Conservation (phyloP, 371 early-diverging fungal genomes). For the Lichtheimia ornata region DNA sequence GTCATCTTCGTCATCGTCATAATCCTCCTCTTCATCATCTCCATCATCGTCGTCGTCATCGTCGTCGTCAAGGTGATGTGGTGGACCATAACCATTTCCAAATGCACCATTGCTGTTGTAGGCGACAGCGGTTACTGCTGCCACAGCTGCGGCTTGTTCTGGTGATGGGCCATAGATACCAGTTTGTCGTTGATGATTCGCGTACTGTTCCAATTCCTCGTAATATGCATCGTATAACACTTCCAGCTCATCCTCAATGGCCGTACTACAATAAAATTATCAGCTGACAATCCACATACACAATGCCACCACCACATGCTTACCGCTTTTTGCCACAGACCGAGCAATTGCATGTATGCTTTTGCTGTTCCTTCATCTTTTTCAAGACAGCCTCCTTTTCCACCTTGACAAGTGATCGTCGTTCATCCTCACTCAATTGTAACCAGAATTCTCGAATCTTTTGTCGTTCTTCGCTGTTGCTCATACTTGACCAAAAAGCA, state of each 20-base stretch:
- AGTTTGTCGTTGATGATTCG: slow-evolving; percentile 72
- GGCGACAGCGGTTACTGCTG: slow-evolving; percentile 7
- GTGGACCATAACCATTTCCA: slow-evolving; percentile 3
- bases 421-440: slow-evolving; percentile 80
- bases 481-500: slow-evolving; percentile 72
- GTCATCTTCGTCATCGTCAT: slow-evolving; percentile 45
- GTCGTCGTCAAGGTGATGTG: slow-evolving; percentile 30
- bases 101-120: neutral
- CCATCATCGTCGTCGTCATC: slow-evolving; percentile 57
- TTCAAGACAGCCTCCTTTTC: slow-evolving; percentile 91
- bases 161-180: slow-evolving; percentile 30
- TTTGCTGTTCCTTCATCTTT: slow-evolving; percentile 93
- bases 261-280: slow-evolving; percentile 56
- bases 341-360: slow-evolving; percentile 86
- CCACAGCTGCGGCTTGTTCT: neutral
- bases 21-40: slow-evolving; percentile 50
- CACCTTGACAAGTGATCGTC: slow-evolving; percentile 79
- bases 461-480: slow-evolving; percentile 78
- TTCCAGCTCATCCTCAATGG: slow-evolving; percentile 91
- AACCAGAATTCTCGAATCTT: slow-evolving; percentile 92
- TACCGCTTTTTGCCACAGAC: slow-evolving; percentile 88
- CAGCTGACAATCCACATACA: no score
- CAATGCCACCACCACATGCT: neutral
- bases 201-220: slow-evolving; percentile 86
- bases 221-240: slow-evolving; percentile 91